A percentile compares a stretch with the other conserved stretches of the same genome.
Conservation (phyloP, 2,329 filamentous ascomycete species). For the Ophiosphaerella herpotricha region DNA sequence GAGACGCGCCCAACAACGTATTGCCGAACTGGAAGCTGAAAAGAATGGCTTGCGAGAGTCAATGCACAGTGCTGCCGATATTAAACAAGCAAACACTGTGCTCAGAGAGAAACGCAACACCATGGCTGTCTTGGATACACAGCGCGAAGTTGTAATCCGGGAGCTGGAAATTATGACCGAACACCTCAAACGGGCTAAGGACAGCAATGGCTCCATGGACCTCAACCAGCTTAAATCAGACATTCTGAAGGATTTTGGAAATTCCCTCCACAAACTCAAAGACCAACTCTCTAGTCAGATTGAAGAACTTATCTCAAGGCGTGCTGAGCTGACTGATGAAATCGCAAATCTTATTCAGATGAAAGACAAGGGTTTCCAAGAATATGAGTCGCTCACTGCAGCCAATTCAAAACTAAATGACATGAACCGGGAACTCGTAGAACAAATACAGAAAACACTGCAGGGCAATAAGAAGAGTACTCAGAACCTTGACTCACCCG, state of each 20-base stretch:
- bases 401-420: constrained; percentile 95
- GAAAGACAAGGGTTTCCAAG: constrained; percentile 89
- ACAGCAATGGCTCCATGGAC: constrained; percentile 76
- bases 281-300: constrained; percentile 76
- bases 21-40: constrained; percentile 84
- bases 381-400: constrained; percentile 91
- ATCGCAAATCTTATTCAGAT: constrained; percentile 80
- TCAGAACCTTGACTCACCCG: constrained; percentile 54
- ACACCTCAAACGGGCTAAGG: constrained; percentile 84
- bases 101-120: constrained; percentile 93
- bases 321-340: constrained; percentile 82
- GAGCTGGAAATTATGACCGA: constrained; percentile 89
- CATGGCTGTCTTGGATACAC: constrained; percentile 89
- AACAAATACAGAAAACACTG: constrained; percentile 91
- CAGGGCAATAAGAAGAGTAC: constrained; percentile 67
- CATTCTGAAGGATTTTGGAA: constrained; percentile 66
- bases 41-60: constrained; percentile 61
- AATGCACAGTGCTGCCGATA: constrained; percentile 63
- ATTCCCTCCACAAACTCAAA: constrained; percentile 70
- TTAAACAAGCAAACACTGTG: constrained; percentile 82
- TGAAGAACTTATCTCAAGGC: constrained; percentile 86
- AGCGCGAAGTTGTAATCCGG: constrained; percentile 92
- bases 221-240: constrained; percentile 69
- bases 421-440: constrained; percentile 92
- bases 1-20: constrained; percentile 78